Percentiles rank a stretch among this genome's conserved stretches.
These are phyloP conservation scores for Cadophora sp. DNA, from an alignment of 2,329 filamentous ascomycete genomes.

Conservation along the genomic window DNA sequence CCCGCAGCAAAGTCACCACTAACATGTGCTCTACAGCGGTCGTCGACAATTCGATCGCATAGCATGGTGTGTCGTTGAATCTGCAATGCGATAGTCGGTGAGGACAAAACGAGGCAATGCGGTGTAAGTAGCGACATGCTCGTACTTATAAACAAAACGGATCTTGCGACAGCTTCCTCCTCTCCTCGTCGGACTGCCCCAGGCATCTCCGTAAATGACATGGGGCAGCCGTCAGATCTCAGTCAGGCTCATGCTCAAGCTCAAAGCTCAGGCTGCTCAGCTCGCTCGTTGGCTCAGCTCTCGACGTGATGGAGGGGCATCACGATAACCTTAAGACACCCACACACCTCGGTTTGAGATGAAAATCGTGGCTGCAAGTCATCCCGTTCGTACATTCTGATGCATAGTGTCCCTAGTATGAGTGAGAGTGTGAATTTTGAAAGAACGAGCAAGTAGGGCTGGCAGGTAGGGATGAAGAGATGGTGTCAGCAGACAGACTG, in stretches of 20 bases:
- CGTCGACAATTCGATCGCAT: not conserved
- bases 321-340: too few species aligned
- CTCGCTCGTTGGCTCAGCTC: slow-evolving; percentile 6
- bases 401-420: not conserved
- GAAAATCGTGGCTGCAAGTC: slow-evolving; percentile 8
- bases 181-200: slow-evolving; percentile 2
- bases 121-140: not conserved
- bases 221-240: not conserved
- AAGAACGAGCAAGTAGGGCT: slow-evolving; percentile 1
- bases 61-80: not conserved
- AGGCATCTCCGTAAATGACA: not conserved
- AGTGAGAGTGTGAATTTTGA: too few species aligned
- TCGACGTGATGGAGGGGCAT: too few species aligned
- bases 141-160: not conserved
- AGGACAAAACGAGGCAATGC: not conserved
- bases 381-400: not conserved
- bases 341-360: too few species aligned
- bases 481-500: slow-evolving; percentile 8
- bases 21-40: too few species aligned
- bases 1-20: too few species aligned
- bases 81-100: not conserved
- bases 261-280: too few species aligned
- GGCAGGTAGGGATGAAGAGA: not conserved
- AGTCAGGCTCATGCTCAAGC: not conserved
- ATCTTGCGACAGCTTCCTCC: not conserved